Evolutionary conservation across 202 grass and related monocot genomes (phyloP), one percentile per base, ranked within the genome.

Genomic region (Zizania palustris): DNA sequence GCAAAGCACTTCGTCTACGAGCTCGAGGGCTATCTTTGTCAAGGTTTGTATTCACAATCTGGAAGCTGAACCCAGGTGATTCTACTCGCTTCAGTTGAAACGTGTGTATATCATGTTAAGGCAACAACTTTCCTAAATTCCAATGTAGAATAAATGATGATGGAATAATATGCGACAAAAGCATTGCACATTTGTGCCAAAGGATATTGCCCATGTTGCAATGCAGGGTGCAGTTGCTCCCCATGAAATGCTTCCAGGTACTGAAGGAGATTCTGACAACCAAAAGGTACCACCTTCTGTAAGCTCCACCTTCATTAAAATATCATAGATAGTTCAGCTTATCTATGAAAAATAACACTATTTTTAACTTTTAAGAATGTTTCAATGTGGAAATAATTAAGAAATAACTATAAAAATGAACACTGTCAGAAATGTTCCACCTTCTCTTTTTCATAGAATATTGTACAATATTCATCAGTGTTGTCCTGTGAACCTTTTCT

Each of bases 201-300:
- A 98, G 91, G 91, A 98, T 98, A 98, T 98, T 63, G 91, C 96
- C 96, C 96, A 98, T 75, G 96, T 98, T 59, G 96, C 89, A 64
- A 98, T 90, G 69, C 89, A 92, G 11, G 96, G 96, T 89, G 87
- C 68, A 35, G 70, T 86, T 67, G 91, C 84, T 73, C 96, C 91
- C 96, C 96, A 98, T 65, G 96, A 95, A 71, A 92, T 84, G 77
- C 96, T 98, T 85, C 87, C 96, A 74, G 96, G 96, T 14, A 95
- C 89, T 28, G 96, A 94, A 63, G 96, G 96, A 66, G 91, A 92
- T 87, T 98, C 91, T 38, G 96, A 98, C 67, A 98, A 79, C 96
- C 96, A 98, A 76, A 98, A 98, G 57, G 96, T 98, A 77, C 96
- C 96, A 45, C 96, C 96, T 95, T 98, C 96, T 33, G 93, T 85